phyloP scores from a whole-genome alignment of 108 stramenopile species.

The Skeletonema potamos region DNA sequence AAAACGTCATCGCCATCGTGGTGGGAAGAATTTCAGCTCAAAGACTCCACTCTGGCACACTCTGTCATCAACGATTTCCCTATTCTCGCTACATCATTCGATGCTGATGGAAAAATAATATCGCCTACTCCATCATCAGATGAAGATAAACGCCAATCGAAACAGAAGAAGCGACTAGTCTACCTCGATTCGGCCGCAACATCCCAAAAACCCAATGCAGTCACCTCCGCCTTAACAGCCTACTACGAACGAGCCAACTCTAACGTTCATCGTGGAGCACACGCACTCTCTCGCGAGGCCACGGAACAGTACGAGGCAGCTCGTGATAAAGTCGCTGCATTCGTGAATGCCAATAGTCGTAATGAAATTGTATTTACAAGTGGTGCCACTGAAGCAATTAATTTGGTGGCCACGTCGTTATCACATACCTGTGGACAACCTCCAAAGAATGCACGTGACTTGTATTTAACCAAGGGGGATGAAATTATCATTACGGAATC shows the following conservation, averaged over 20 bases:
- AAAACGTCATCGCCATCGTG: too few species aligned
- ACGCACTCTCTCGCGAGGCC: conserved; percentile 80
- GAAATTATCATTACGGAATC: conserved; percentile 90
- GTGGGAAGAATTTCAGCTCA: conserved; percentile 43
- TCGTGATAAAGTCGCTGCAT: conserved; percentile 75
- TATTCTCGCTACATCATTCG: conserved; percentile 35
- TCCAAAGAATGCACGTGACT: conserved; percentile 25
- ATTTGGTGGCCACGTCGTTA: conserved; percentile 76
- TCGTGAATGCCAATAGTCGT: conserved; percentile 76
- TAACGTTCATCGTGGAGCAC: conserved; percentile 96
- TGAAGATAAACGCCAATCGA: background rate
- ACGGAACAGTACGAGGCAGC: conserved; percentile 90
- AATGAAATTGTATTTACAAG: conserved; percentile 93
- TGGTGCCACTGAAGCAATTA: conserved; percentile 90
- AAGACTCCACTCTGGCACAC: conserved; percentile 30
- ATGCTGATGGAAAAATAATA: conserved; percentile 26
- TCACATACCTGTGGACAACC: conserved; percentile 58
- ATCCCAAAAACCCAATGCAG: conserved; percentile 91
- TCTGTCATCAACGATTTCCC: conserved; percentile 47
- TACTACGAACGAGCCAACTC: conserved; percentile 82
- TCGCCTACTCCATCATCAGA: background rate
- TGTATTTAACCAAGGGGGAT: conserved; percentile 61
- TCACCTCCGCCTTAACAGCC: conserved; percentile 67
- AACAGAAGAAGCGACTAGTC: conserved; percentile 61
- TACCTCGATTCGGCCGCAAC: conserved; percentile 96